Percentiles rank a stretch among this genome's conserved stretches.
phyloP scores from a whole-genome alignment of 2,329 filamentous ascomycete species.

The Aspergillus aculeatinus region DNA sequence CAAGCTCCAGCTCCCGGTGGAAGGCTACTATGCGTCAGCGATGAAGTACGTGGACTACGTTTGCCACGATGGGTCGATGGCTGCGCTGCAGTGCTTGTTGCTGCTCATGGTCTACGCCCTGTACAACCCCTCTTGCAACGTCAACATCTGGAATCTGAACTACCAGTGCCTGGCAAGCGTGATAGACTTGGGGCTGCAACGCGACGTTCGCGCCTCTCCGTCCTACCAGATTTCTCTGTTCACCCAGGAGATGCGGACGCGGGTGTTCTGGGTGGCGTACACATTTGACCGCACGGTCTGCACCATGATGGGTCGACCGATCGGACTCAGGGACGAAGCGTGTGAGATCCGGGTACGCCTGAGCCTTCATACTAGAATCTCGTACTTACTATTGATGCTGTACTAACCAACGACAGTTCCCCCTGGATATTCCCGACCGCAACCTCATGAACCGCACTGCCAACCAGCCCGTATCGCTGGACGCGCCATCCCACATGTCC shows the following conservation, averaged over 20 bases:
- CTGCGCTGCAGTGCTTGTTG: slow-evolving; percentile 51
- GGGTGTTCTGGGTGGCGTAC: slow-evolving; percentile 57
- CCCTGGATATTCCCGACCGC: slow-evolving; percentile 15
- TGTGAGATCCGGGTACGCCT: slow-evolving; percentile 51
- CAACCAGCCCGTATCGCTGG: slow-evolving; percentile 11
- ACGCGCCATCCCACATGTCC: slow-evolving; percentile 34
- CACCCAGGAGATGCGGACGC: slow-evolving; percentile 55
- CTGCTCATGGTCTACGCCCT: slow-evolving; percentile 50
- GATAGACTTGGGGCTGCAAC: slow-evolving; percentile 54
- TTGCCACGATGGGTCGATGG: slow-evolving; percentile 50
- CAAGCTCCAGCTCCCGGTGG: slow-evolving; percentile 47
- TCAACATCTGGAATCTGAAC: slow-evolving; percentile 57
- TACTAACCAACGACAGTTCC: slow-evolving; percentile 19
- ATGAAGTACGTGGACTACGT: slow-evolving; percentile 49
- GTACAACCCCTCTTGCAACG: slow-evolving; percentile 49
- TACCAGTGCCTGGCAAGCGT: slow-evolving; percentile 56
- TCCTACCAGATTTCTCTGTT: slow-evolving; percentile 45
- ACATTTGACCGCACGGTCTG: slow-evolving; percentile 53
- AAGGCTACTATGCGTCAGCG: slow-evolving; percentile 52
- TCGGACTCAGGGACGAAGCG: slow-evolving; percentile 56
- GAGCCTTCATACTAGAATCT: too few species aligned
- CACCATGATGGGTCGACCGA: slow-evolving; percentile 58
- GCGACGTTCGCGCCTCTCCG: slow-evolving; percentile 46
- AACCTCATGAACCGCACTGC: neutral
- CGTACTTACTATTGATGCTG: slow-evolving; percentile 4